Evolutionary conservation across 306 rosid genomes (phyloP), one percentile per base, ranked within the genome.

Genomic region (Dryas octopetala): DNA sequence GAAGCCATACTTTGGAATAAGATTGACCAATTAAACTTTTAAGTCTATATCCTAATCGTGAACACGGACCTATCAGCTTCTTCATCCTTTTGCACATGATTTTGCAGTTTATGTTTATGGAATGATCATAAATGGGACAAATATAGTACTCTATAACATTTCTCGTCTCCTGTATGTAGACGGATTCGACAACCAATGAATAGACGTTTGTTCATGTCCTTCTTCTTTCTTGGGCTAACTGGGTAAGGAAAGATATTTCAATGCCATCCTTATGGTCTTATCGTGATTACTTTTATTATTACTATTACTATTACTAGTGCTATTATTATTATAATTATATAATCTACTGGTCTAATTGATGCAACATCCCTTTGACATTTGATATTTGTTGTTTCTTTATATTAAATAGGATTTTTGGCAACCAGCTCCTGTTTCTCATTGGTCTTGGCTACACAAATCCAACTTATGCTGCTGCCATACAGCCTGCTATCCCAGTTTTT

Each of bases 381-480:
- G 74, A 50, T 52, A 65, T 54, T 44, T 76, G 59, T 76, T 80
- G 81, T 70, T 76, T 80, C 67, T 78, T 67, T 66, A 71, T 84
- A 68, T 70, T 70, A 66, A 58, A 62, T 80, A 93, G 98, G 91
- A 88, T 94, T 79, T 94, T 89, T 68, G 97, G 97, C 85, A 94
- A 94, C 85, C 98, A 94, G 85, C 96, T 94, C 71, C 79, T 94
- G 83, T 94, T 94, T 90, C 98, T 94, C 68, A 46, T 94, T 74
- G 98, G 98, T 85, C 91, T 94, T 79, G 90, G 93, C 81, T 91
- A 94, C 76, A 94, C 98, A 59, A 94, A 87, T 83, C 98, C 98
- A 75, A 90, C 98, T 53, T 94, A 94, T 78, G 98, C 98, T 60
- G 90, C 98, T 76, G 94, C 98, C 65, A 91, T 67, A 83, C 98